Base-by-base conservation (phyloP, 768 basidiomycete genomes). In the Macrolepiota fuliginosa region DNA sequence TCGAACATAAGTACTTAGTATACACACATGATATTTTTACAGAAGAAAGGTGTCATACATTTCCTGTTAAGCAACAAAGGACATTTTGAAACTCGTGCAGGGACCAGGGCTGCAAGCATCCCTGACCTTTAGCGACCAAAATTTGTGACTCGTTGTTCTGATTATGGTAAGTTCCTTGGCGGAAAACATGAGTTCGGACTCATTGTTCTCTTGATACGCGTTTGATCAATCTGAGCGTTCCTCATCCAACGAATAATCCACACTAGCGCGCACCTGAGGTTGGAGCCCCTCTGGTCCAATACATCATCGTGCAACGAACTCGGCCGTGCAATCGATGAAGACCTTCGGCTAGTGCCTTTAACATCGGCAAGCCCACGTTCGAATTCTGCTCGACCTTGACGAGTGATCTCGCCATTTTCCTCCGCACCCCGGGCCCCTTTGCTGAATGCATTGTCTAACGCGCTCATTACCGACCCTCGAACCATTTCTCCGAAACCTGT, bases 401-500 rank as follows among this genome's bases (percentile, higher is more conserved):
- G 47, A 0, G 70, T 72, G 5, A 79, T 72, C 2, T 76, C 75
- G 3, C 77, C 76, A 5, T 82, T 70, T 15, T 68, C 32, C 0
- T 6, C 11, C 5, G 29, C 45, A 13, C 35, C 71, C 5, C 66
- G 61, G 4, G 67, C 68, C 0, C 69, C 68, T 12, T 70, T 64
- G 4, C 70, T 67, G 1, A 72, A 65, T 10, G 74, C 39, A 1
- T 71, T 69, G 57, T 83, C 81, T 10, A 81, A 62, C 2, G 75
- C 74, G 11, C 76, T 75, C 50, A 82, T 65, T 9, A 74, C 61
- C 0, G 79, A 74, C 6, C 83, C 83, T 25, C 81, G 76, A 4
- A 83, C 59, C 46, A 71, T 76, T 39, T 83, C 82, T 6, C 80
- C 79, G 1, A 77, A 29, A 2, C 82, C 82, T 79, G 61, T 15